A percentile compares a stretch with the other conserved stretches of the same genome.
These are phyloP conservation scores for Paramecium sonneborni DNA, from an alignment of 73 alveolate species.

Conservation along the genomic window DNA sequence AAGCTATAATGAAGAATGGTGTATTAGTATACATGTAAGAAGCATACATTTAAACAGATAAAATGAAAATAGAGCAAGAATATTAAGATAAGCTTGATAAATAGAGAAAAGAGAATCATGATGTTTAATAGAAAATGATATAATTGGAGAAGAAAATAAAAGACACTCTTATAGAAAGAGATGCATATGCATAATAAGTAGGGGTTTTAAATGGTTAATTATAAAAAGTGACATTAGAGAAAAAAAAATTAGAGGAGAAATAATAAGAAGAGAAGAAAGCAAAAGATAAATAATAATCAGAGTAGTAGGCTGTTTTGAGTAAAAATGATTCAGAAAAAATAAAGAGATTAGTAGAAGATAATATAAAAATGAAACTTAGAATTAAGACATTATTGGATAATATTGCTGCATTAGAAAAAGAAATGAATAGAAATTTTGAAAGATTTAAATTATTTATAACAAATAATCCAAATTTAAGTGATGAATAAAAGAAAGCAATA, in stretches of 20 bases:
- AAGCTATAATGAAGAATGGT: slow-evolving; percentile 44
- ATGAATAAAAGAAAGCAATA: slow-evolving; percentile 57
- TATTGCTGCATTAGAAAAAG: slow-evolving; percentile 57
- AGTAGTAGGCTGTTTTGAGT: not conserved
- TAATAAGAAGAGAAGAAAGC: slow-evolving; percentile 41
- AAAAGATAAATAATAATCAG: slow-evolving; percentile 22
- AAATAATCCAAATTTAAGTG: slow-evolving; percentile 54
- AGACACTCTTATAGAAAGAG: slow-evolving; percentile 56
- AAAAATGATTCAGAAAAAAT: slow-evolving; percentile 58
- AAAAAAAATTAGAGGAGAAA: slow-evolving; percentile 26
- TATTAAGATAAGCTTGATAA: slow-evolving; percentile 47
- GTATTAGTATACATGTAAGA: slow-evolving; percentile 24
- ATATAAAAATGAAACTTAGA: slow-evolving; percentile 50
- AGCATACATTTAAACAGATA: not conserved
- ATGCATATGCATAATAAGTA: slow-evolving; percentile 51
- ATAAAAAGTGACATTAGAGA: slow-evolving; percentile 18
- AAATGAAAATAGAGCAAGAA: not conserved
- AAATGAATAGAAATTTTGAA: slow-evolving; percentile 61
- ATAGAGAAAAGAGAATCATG: slow-evolving; percentile 2
- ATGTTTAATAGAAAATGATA: not conserved
- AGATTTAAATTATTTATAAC: slow-evolving; percentile 55
- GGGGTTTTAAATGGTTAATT: slow-evolving; percentile 15
- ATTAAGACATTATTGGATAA: slow-evolving; percentile 37
- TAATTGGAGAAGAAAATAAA: slow-evolving; percentile 54
- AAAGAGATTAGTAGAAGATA: slow-evolving; percentile 55